phyloP scores from a whole-genome alignment of 371 early-diverging fungal species.

The Dipsacomyces acuminosporus region DNA sequence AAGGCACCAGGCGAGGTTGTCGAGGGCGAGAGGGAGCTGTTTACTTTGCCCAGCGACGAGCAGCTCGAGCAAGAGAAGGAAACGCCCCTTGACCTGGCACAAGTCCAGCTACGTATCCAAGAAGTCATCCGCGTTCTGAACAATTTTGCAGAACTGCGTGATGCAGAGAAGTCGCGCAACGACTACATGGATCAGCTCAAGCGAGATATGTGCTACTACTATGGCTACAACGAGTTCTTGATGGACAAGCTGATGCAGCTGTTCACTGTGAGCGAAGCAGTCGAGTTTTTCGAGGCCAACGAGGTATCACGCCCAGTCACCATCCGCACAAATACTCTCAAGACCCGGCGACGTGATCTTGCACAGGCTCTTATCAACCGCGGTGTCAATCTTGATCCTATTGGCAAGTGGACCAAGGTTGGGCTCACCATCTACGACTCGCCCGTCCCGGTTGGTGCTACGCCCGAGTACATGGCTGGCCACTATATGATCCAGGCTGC shows the following conservation, averaged over 20 bases:
- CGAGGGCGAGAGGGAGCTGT: slow-evolving; percentile 58
- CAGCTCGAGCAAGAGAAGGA: slow-evolving; percentile 62
- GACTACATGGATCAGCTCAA: slow-evolving; percentile 83
- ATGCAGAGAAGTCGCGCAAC: slow-evolving; percentile 67
- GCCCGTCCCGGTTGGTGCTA: slow-evolving; percentile 91
- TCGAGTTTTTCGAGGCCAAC: slow-evolving; percentile 99
- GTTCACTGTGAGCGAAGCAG: slow-evolving; percentile 84
- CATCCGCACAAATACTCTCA: slow-evolving; percentile 96
- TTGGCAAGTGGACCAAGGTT: slow-evolving; percentile 93
- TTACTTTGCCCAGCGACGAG: slow-evolving; percentile 65
- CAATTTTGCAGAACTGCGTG: slow-evolving; percentile 81
- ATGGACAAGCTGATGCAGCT: slow-evolving; percentile 87
- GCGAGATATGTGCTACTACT: slow-evolving; percentile 84
- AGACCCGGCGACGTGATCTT: slow-evolving; percentile 91
- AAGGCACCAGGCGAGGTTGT: slow-evolving; percentile 53
- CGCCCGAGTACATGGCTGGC: slow-evolving; percentile 99
- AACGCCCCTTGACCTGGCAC: slow-evolving; percentile 34
- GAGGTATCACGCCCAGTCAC: slow-evolving; percentile 97
- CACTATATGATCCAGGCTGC: slow-evolving; percentile 99
- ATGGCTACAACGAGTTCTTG: slow-evolving; percentile 94
- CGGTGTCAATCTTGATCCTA: slow-evolving; percentile 96
- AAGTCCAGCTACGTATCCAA: slow-evolving; percentile 77
- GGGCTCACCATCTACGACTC: slow-evolving; percentile 90
- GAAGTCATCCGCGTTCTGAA: slow-evolving; percentile 81
- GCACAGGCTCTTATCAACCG: slow-evolving; percentile 92